These are phyloP conservation scores for Fibroporia radiculosa DNA, from an alignment of 768 basidiomycete species.

Conservation along the genomic window DNA sequence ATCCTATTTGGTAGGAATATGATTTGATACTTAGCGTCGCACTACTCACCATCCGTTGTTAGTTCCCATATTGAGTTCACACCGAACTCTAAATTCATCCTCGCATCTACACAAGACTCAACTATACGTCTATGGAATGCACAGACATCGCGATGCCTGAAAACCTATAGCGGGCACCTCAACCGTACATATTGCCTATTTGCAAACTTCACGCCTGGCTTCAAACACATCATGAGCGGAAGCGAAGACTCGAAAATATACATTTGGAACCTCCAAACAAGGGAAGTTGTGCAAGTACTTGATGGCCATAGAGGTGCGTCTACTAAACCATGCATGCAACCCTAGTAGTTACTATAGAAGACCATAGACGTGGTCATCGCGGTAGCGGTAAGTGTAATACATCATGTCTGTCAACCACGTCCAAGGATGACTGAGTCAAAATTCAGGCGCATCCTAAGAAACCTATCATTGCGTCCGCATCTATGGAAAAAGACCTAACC, in stretches of 20 bases:
- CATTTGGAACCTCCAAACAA: slow-evolving; percentile 84
- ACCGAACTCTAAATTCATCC: slow-evolving; percentile 83
- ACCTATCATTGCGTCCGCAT: slow-evolving; percentile 78
- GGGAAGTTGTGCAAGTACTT: slow-evolving; percentile 65
- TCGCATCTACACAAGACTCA: slow-evolving; percentile 91
- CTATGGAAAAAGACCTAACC: slow-evolving; percentile 81
- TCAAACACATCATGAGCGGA: slow-evolving; percentile 76
- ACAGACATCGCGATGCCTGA: slow-evolving; percentile 83
- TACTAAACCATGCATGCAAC: slow-evolving; percentile 10
- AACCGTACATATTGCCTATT: slow-evolving; percentile 82
- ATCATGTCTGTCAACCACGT: slow-evolving; percentile 1
- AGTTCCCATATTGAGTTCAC: slow-evolving; percentile 89
- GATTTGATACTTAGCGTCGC: neutral
- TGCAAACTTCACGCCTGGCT: slow-evolving; percentile 54
- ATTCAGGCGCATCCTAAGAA: slow-evolving; percentile 67
- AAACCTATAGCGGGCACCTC: slow-evolving; percentile 83
- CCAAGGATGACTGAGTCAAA: neutral
- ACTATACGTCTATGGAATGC: slow-evolving; percentile 94
- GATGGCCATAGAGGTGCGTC: slow-evolving; percentile 73
- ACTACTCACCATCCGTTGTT: neutral
- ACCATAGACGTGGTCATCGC: slow-evolving; percentile 70
- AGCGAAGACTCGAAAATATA: slow-evolving; percentile 87
- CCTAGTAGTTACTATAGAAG: neutral
- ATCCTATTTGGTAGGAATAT: slow-evolving; percentile 71
- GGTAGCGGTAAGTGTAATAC: slow-evolving; percentile 53